Base-by-base conservation (phyloP, 169 alveolate genomes). In the Plasmodium fragile region DNA sequence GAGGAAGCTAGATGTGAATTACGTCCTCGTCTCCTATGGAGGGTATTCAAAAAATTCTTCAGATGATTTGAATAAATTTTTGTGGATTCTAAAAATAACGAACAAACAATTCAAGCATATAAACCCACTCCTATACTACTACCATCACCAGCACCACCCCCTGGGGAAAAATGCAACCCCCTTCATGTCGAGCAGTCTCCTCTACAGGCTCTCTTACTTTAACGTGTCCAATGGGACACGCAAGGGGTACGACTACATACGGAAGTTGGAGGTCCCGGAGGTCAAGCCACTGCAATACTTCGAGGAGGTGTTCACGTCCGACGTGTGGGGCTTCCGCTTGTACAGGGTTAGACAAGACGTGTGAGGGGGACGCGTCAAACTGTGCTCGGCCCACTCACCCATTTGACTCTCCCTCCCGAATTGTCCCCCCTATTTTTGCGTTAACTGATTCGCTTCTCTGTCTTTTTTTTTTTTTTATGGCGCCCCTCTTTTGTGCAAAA, bases 51-150 rank as follows among this genome's bases (percentile, higher is more conserved):
- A 98, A 45, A 98, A 98, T 96, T 94, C 99, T 25, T 98, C 99
- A 79, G 99, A 99, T 96, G 99, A 99, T 94, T 95, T 99, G 28
- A 98, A 98, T 92, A 99, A 99, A 96, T 98, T 99, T 96, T 93
- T 98, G 28, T 99, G 99, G 99, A 98, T 99, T 98, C 96, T 98
- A 43, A 97, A 99, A 90, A 99, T 99, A 59, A 99, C 99, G 1
- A 97, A 83, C 45, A 95, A 92, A 79, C 96, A 92, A 79, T 92
- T 93, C 55, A 95, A 96, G 22, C 96, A 89, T 90, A 82, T 97
- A 59, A 91, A 83, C 41, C 96, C 84, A 30, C 75, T 53, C 4
- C 45, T 90, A 13, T 93, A 78, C 78, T 36, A 36, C 32, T 87
- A 84, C 39, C 82, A 65, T 87, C 77, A 87, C 16, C 30, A 85